Evolutionary conservation across 192 early-diverging fungal genomes (phyloP).

Genomic region (Coemansia asiatica): DNA sequence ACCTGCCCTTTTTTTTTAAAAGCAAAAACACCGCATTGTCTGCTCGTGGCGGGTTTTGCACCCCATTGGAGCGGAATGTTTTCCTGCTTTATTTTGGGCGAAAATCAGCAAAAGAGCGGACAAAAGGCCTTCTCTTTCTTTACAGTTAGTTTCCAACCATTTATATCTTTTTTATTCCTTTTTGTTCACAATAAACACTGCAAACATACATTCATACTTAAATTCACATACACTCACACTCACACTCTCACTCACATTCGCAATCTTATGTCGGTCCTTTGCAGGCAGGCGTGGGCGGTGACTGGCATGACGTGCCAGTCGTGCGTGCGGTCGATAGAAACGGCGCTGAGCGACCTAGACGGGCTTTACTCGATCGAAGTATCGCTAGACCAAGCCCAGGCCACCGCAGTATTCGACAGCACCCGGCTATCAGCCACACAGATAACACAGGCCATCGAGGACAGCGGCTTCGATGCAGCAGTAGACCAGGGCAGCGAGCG

Average conservation of each 20-base stretch:
- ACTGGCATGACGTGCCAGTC: constrained; percentile 75
- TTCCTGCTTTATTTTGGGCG: background rate
- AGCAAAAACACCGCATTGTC: background rate
- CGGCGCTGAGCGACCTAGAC: constrained; percentile 37
- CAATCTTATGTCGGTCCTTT: background rate
- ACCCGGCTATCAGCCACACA: constrained; percentile 34
- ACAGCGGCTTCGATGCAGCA: constrained; percentile 60
- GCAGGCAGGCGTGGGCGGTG: constrained; percentile 23
- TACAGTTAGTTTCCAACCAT: background rate
- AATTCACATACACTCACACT: background rate
- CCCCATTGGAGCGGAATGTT: background rate
- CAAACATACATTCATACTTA: background rate
- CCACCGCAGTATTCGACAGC: constrained; percentile 54
- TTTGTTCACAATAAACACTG: background rate
- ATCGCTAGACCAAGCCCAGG: constrained; percentile 55
- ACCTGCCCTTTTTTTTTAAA: background rate
- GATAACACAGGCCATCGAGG: constrained; percentile 55
- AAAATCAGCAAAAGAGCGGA: background rate
- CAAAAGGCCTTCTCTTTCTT: background rate
- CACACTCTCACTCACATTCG: background rate
- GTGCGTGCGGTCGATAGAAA: constrained; percentile 70
- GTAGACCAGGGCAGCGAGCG: background rate
- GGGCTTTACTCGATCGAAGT: constrained; percentile 59
- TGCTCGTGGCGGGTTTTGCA: background rate
- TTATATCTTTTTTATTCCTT: background rate